Evolutionary conservation across 73 alveolate genomes (phyloP), one percentile per base, ranked within the genome.

Genomic region (Tetrahymena thermophila): DNA sequence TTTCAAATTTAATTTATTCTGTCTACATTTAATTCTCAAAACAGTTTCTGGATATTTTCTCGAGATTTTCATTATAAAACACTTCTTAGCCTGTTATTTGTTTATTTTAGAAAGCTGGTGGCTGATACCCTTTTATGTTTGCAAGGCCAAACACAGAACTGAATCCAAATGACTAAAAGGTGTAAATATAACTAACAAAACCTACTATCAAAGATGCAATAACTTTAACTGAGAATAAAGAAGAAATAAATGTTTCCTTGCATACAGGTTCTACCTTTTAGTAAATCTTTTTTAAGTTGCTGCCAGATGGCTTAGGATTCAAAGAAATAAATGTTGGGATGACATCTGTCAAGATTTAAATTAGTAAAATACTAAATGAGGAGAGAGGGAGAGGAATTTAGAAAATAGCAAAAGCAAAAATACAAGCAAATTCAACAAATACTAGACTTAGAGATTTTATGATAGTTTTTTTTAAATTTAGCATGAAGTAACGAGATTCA

Each of bases 401-500:
- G 40, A 71, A 71, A 71, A 31, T 31, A 28, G 37, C 89, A 71
- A 71, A 71, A 8, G 35, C 89, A 8, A 10, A 71, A 25, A 71
- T n/a, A n/a, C 40, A n/a, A 25, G 37, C 35, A n/a, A 71, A 11
- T 13, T 71, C 89, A 19, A 71, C 37, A n/a, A 11, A 71, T 25
- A 71, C 37, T 71, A 71, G n/a, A 71, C 89, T 71, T 25, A 71
- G 31, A 85, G 96, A 97, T n/a, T n/a, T n/a, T n/a, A n/a, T n/a
- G n/a, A n/a, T n/a, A 93, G 58, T 57, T 94, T 84, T 85, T 94
- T 94, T 95, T 83, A 96, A 93, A 95, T 96, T 97, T 43, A 4
- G 8, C 21, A 50, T 50, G 15, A 50, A 50, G 83, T 11, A 50
- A 56, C 98, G 89, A 56, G 98, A 98, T 94, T 96, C 96, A 40